Evolutionary conservation across 108 stramenopile genomes (phyloP).

Genomic region (Tribonema minus): DNA sequence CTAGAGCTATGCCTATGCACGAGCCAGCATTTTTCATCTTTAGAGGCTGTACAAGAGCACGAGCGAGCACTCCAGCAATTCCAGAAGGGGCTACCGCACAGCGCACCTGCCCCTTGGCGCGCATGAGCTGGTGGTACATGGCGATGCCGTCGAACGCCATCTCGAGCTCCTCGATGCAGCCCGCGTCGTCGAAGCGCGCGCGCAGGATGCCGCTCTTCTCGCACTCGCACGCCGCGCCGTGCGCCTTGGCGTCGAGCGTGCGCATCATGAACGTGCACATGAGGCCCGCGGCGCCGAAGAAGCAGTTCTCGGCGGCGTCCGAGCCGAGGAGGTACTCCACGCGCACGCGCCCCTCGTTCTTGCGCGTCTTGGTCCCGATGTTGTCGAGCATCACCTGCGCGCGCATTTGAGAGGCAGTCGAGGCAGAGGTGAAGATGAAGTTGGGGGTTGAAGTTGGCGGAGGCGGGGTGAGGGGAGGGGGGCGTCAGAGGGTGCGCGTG

Average conservation of each 20-base stretch:
- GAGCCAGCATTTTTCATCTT: too few species aligned
- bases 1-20: too few species aligned
- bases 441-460: too few species aligned
- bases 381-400: conserved; percentile 24
- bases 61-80: too few species aligned
- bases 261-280: conserved; percentile 44
- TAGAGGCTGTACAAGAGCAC: too few species aligned
- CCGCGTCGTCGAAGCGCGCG: conserved; percentile 22
- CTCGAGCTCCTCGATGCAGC: conserved; percentile 39
- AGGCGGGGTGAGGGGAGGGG: too few species aligned
- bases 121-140: conserved; percentile 42
- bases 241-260: conserved; percentile 32
- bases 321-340: conserved; percentile 15
- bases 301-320: conserved; percentile 15
- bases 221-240: conserved; percentile 15
- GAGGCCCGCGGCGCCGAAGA: conserved; percentile 22
- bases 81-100: too few species aligned
- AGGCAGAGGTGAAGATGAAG: too few species aligned
- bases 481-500: too few species aligned
- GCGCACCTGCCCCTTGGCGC: conserved; percentile 15
- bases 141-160: conserved; percentile 36
- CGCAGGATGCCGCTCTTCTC: conserved; percentile 37
- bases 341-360: conserved; percentile 8
- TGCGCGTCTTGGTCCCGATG: conserved; percentile 32
- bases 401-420: too few species aligned